Evolutionary conservation across 169 alveolate genomes (phyloP), one percentile per base, ranked within the genome.

Genomic region (Toxoplasma gondii): DNA sequence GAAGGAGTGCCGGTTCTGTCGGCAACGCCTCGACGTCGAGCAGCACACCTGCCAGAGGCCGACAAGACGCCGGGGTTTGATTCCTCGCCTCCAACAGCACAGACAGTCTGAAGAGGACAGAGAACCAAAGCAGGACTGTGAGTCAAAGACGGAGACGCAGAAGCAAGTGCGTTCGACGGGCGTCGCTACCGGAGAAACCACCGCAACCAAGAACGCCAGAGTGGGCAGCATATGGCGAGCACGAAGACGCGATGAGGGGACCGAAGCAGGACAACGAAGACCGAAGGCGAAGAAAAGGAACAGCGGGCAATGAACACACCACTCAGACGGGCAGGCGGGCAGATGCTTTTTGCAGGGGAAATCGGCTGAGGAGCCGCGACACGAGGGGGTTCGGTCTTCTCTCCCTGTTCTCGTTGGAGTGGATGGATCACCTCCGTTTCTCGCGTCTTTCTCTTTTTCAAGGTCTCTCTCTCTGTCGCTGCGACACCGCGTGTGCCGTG

Each of bases 11-110:
- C 29, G 96, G 96, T 81, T 94, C 96, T 0, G 96, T 87, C 22
- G 96, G 96, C 36, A 92, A 92, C 19, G 95, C 91, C 94, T 94
- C 96, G n/a, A 94, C 93, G 92, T 94, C 95, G 70, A 94, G 69
- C 36, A 94, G 53, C 16, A 88, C 64, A 36, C 83, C 43, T 10
- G 92, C 81, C 7, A 88, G 92, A 53, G 81, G 53, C 1, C 67
- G 38, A 16, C 49, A 36, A 27, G 81, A 36, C 7, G 81, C 53
- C 38, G 84, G 39, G 16, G 80, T 19, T 27, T 39, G 41, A 12
- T 49, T 49, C 64, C 74, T 34, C 43, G 92, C 92, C 39, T 88
- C 92, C 58, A 88, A 83, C 9, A 88, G 83, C 43, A 88, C 92
- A 43, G 53, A 38, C 84, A 88, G 90, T 31, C 90, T 82, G 90